A percentile compares a stretch with the other conserved stretches of the same genome.
phyloP scores from a whole-genome alignment of 23 red algal species.

The Pyropia haitanensis region DNA sequence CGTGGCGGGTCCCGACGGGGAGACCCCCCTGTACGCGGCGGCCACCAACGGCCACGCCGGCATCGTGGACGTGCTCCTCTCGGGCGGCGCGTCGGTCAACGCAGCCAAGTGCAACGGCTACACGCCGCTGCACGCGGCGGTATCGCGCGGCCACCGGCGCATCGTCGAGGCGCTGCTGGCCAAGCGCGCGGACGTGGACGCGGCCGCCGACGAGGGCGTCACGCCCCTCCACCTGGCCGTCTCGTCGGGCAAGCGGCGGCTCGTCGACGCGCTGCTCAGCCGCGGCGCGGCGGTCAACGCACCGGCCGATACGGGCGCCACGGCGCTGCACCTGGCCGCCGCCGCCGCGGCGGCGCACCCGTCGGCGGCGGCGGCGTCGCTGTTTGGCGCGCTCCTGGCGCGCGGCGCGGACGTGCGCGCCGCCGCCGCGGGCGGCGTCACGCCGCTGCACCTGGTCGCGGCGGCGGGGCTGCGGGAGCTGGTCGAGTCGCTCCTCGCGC shows the following conservation, averaged over 20 bases:
- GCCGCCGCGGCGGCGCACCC: too few species aligned
- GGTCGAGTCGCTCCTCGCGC: slow-evolving; percentile 1
- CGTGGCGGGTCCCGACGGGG: slow-evolving; percentile 1
- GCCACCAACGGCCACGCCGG: slow-evolving; percentile 4
- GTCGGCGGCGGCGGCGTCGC: too few species aligned
- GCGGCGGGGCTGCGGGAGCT: slow-evolving; percentile 5
- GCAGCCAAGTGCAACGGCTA: too few species aligned
- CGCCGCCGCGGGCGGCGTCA: slow-evolving; percentile 16
- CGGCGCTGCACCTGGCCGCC: too few species aligned
- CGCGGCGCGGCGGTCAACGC: too few species aligned
- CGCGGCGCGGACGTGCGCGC: slow-evolving; percentile 16
- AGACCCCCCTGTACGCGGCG: slow-evolving; percentile 12
- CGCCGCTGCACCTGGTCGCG: slow-evolving; percentile 37
- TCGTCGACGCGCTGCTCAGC: too few species aligned
- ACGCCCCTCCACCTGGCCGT: slow-evolving; percentile 14
- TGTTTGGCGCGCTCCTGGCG: background rate
- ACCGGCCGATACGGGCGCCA: too few species aligned
- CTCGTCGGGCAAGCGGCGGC: too few species aligned
- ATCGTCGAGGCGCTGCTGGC: too few species aligned
- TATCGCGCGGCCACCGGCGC: too few species aligned
- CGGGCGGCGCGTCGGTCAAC: background rate
- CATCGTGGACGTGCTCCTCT: slow-evolving; percentile 7
- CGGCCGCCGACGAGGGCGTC: background rate
- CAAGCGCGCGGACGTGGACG: slow-evolving; percentile 2
- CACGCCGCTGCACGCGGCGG: too few species aligned